A percentile compares a stretch with the other conserved stretches of the same genome.
These are phyloP conservation scores for Neospermospora avenae DNA, from an alignment of 2,329 filamentous ascomycete genomes.

Conservation along the genomic window DNA sequence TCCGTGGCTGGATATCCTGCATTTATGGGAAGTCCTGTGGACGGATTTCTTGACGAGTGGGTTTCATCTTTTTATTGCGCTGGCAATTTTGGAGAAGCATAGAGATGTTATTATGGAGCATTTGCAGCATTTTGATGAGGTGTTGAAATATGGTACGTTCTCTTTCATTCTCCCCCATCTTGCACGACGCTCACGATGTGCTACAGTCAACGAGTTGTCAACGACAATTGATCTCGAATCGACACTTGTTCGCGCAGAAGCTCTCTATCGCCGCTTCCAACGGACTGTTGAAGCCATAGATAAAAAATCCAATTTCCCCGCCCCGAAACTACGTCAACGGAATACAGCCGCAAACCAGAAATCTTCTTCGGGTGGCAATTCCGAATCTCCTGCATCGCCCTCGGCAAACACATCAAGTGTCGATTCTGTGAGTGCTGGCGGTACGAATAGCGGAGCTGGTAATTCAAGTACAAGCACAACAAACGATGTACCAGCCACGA, in stretches of 20 bases:
- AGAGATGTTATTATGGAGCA: slow-evolving; percentile 96
- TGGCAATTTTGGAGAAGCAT: slow-evolving; percentile 94
- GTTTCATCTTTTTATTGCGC: slow-evolving; percentile 91
- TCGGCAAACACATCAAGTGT: slow-evolving; percentile 23
- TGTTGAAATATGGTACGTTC: slow-evolving; percentile 83
- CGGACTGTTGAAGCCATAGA: slow-evolving; percentile 87
- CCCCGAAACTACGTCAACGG: slow-evolving; percentile 41
- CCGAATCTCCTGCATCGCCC: slow-evolving; percentile 7
- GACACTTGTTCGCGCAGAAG: slow-evolving; percentile 83
- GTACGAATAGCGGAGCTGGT: slow-evolving; percentile 23
- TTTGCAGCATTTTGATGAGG: slow-evolving; percentile 91
- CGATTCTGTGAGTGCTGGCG: slow-evolving; percentile 38
- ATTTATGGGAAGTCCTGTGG: slow-evolving; percentile 92
- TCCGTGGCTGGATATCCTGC: slow-evolving; percentile 78
- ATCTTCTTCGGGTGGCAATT: slow-evolving; percentile 4
- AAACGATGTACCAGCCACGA: slow-evolving; percentile 2
- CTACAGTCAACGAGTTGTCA: slow-evolving; percentile 85
- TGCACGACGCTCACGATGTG: slow-evolving; percentile 2
- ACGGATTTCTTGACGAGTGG: slow-evolving; percentile 85
- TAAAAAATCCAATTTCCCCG: slow-evolving; percentile 82
- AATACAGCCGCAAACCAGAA: slow-evolving; percentile 2
- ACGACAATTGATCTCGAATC: slow-evolving; percentile 87
- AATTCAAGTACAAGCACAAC: not conserved
- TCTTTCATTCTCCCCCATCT: not conserved
- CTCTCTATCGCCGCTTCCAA: slow-evolving; percentile 83